These are phyloP conservation scores for Ganoderma multipileum DNA, from an alignment of 1,284 basidiomycete genomes.

Conservation along the genomic window DNA sequence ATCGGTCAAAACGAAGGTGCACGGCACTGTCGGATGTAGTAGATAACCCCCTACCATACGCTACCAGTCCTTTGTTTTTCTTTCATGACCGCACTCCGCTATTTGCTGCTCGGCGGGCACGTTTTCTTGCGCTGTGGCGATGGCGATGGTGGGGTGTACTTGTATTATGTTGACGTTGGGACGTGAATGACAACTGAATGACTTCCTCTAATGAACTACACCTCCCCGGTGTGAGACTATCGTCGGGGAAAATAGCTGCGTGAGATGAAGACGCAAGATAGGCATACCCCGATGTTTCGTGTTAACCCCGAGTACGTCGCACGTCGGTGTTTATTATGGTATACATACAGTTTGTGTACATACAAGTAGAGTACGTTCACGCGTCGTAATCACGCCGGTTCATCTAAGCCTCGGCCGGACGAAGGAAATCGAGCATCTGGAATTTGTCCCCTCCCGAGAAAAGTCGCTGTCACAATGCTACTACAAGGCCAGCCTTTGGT, in stretches of 20 bases:
- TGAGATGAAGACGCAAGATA: not conserved
- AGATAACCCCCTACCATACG: constrained; percentile 39
- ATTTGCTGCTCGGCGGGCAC: constrained; percentile 18
- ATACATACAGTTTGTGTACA: constrained; percentile 10
- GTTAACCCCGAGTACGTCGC: constrained; percentile 1
- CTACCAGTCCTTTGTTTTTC: constrained; percentile 32
- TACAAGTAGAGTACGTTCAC: constrained; percentile 22
- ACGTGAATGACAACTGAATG: constrained; percentile 32
- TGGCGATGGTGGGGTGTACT: constrained; percentile 29
- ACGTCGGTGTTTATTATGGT: constrained; percentile 23
- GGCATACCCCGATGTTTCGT: not conserved
- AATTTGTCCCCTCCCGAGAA: constrained; percentile 9
- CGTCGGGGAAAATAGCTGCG: not conserved
- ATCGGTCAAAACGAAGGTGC: constrained; percentile 30
- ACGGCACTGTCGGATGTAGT: constrained; percentile 38
- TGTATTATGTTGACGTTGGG: constrained; percentile 32
- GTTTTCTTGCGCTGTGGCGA: constrained; percentile 24
- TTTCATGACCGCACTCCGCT: constrained; percentile 28
- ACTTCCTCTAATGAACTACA: not conserved
- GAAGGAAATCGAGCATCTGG: constrained; percentile 11
- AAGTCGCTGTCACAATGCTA: constrained; percentile 5
- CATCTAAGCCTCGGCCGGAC: not conserved
- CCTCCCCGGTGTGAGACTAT: not conserved
- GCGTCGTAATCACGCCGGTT: not conserved
- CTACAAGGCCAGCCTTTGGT: constrained; percentile 9